A percentile compares a stretch with the other conserved stretches of the same genome.
phyloP scores from a whole-genome alignment of 768 basidiomycete genomes.

The Lactarius deliciosus region DNA sequence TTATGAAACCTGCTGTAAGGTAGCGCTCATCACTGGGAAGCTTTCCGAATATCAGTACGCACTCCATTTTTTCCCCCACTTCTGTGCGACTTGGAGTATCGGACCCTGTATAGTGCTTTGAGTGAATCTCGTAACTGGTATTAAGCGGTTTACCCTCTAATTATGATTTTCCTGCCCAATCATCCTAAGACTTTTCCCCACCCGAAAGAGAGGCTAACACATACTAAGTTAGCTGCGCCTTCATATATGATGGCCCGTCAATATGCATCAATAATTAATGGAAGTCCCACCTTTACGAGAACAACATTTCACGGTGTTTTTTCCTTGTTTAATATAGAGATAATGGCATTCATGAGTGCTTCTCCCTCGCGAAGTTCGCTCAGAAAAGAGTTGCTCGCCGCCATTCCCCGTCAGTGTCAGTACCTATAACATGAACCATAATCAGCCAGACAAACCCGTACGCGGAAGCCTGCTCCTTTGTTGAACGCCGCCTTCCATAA shows the following conservation, averaged over 20 bases:
- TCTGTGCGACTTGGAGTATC: not conserved
- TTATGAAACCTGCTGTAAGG: no score
- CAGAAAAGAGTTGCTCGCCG: slow-evolving; percentile 10
- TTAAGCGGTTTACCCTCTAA: not conserved
- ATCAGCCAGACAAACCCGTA: slow-evolving; percentile 47
- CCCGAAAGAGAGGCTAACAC: not conserved
- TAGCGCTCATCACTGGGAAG: not conserved
- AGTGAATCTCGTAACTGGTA: not conserved
- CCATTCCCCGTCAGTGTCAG: slow-evolving; percentile 32
- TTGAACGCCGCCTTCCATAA: slow-evolving; percentile 51
- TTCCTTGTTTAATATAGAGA: not conserved
- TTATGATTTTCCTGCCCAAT: not conserved
- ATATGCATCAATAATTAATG: no score
- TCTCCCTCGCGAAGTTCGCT: slow-evolving; percentile 12
- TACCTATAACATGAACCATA: slow-evolving; percentile 54
- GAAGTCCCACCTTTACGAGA: not conserved
- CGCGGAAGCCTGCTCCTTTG: slow-evolving; percentile 40
- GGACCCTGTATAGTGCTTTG: not conserved
- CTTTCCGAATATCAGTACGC: not conserved
- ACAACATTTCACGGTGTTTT: not conserved
- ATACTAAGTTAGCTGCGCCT: no score
- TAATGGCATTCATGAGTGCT: not conserved
- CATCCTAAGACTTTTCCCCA: not conserved
- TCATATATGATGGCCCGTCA: no score
- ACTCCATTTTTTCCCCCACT: not conserved